Conservation (phyloP, 2,329 filamentous ascomycete genomes). For the Cryphonectria japonica region DNA sequence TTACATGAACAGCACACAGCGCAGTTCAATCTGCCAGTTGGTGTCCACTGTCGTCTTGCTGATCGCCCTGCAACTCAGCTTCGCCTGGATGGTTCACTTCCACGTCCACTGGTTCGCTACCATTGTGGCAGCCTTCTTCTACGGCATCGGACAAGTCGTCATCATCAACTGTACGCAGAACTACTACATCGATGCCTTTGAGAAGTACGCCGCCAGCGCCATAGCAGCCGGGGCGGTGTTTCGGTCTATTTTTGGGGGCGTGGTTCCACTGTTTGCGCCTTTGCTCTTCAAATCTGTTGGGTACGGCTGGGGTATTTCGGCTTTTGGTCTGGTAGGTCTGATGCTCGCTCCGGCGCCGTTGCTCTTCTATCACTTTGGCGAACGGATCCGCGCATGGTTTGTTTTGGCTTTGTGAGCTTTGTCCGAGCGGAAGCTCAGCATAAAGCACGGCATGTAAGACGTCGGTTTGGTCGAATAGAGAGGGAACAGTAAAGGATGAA, state of each 20-base stretch:
- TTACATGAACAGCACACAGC: no score
- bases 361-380: constrained; percentile 18
- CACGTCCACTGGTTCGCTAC: constrained; percentile 39
- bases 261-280: constrained; percentile 21
- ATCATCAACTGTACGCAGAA: constrained; percentile 56
- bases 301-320: constrained; percentile 23
- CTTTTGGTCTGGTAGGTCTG: constrained; percentile 21
- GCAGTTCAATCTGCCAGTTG: not conserved
- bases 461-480: not conserved
- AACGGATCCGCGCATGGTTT: constrained; percentile 7
- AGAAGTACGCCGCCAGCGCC: constrained; percentile 37
- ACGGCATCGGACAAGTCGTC: constrained; percentile 54
- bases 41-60: not conserved
- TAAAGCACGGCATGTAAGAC: not conserved
- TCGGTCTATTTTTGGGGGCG: constrained; percentile 29
- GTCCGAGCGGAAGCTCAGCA: not conserved
- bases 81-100: constrained; percentile 35
- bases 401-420: constrained; percentile 8
- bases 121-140: constrained; percentile 56
- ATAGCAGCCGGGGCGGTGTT: constrained; percentile 45
- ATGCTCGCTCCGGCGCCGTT: constrained; percentile 22
- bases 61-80: constrained; percentile 17
- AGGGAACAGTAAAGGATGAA: not conserved
- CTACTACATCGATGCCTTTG: constrained; percentile 55
- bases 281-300: constrained; percentile 19